Evolutionary conservation across 1,284 basidiomycete species (phyloP), one percentile per base, ranked within the genome.

Genomic region (Phaffia rhodozyma): DNA sequence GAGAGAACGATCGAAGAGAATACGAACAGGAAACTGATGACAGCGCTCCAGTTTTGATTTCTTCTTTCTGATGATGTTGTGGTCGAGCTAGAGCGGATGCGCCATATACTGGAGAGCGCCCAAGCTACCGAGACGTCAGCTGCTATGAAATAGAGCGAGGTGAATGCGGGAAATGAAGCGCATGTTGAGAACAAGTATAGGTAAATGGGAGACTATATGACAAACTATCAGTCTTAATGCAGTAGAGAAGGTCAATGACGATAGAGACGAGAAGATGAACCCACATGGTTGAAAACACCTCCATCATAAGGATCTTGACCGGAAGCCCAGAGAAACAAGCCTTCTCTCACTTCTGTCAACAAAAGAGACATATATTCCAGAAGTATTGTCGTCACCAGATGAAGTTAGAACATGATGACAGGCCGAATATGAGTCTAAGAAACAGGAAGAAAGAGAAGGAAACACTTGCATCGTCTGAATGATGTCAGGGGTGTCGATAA

Each of bases 241-340:
- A 43, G 2, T 16, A 34, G 52, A 53, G 30, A 43, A 52, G 58
- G 29, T 54, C 49, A 59, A 53, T 59, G n/a, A 66, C 58, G 27
- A 60, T 62, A 21, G 30, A 50, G 20, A 23, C 53, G n/a, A 50
- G 38, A 48, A 60, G 30, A 21, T 6, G n/a, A 9, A 72, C 83
- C 67, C 75, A 92, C 90, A 75, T 92, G 90, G 71, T 86, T 82
- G 72, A 92, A 90, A 16, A 84, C 77, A 1, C 89, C 87, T 55
- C 89, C 89, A 63, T 84, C 81, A 71, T 96, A 96, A 30, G 91
- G 91, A 71, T 93, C 83, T 34, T 88, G 77, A 5, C 82, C 83
- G 74, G 86, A 78, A 47, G 79, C 75, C 68, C 84, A 84, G 18
- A 94, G 80, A 74, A 85, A 90, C 11, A 91, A 79, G 1, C 91